These are phyloP conservation scores for Alternaria incomplexa DNA, from an alignment of 2,329 filamentous ascomycete species.

Conservation along the genomic window DNA sequence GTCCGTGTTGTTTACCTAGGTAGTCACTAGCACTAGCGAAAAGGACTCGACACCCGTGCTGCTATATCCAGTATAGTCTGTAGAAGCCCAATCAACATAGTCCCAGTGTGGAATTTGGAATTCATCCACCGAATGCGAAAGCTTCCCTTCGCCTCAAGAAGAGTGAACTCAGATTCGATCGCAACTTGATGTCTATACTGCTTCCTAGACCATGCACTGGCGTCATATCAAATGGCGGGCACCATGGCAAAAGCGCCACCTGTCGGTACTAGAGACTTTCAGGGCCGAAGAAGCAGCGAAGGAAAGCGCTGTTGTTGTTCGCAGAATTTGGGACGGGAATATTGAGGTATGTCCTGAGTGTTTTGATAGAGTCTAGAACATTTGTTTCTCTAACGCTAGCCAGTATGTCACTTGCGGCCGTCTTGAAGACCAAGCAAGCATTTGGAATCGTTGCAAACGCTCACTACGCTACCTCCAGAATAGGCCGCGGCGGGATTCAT, in stretches of 20 bases:
- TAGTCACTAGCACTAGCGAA: neutral
- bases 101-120: neutral
- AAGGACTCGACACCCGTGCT: neutral
- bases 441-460: constrained; percentile 1
- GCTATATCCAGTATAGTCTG: neutral
- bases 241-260: constrained; percentile 1
- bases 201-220: constrained; percentile 4
- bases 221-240: constrained; percentile 4
- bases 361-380: neutral
- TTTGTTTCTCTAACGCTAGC: neutral
- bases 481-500: neutral
- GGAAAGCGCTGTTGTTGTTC: neutral
- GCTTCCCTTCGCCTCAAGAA: neutral
- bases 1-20: neutral
- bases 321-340: neutral
- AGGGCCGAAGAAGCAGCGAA: neutral
- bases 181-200: neutral
- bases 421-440: constrained; percentile 2
- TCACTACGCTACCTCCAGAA: neutral
- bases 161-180: neutral
- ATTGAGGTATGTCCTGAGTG: neutral
- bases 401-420: neutral
- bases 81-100: neutral
- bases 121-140: neutral
- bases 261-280: constrained; percentile 1